Percentiles rank a stretch among this genome's conserved stretches.
phyloP scores from a whole-genome alignment of 352 stramenopile species.

The Phytophthora tentaculata region DNA sequence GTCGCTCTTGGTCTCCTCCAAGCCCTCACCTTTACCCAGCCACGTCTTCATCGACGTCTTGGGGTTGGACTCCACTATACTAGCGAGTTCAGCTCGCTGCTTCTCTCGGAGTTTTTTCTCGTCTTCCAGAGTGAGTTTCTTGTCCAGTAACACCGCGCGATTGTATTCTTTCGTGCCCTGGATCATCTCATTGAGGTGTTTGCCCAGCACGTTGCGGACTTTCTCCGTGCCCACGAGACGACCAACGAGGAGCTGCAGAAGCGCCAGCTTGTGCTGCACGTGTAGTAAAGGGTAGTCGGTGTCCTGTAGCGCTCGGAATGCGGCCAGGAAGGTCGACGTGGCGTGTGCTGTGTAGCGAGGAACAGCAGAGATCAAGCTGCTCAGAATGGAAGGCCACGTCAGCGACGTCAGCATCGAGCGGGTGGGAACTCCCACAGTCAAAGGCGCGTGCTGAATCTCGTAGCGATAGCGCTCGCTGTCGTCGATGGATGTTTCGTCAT shows the following conservation, averaged over 20 bases:
- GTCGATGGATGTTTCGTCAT: constrained; percentile 85
- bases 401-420: constrained; percentile 81
- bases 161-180: constrained; percentile 81
- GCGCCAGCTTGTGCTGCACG: constrained; percentile 70
- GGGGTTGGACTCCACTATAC: constrained; percentile 50
- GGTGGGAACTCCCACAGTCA: constrained; percentile 81
- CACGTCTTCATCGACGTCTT: constrained; percentile 71
- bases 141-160: constrained; percentile 65
- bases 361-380: constrained; percentile 70
- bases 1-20: constrained; percentile 51
- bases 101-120: constrained; percentile 85
- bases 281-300: constrained; percentile 62
- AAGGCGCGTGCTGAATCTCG: constrained; percentile 78
- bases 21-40: constrained; percentile 39
- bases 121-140: constrained; percentile 72
- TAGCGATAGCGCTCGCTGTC: constrained; percentile 82
- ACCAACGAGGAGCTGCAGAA: constrained; percentile 76
- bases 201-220: constrained; percentile 61
- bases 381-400: constrained; percentile 81
- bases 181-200: constrained; percentile 62
- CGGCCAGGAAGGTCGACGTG: constrained; percentile 45
- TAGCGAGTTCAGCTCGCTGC: constrained; percentile 66
- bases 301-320: constrained; percentile 50
- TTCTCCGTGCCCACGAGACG: constrained; percentile 69
- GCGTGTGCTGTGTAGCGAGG: constrained; percentile 67